Base-by-base conservation (phyloP, 2,329 filamentous ascomycete genomes). In the Fusarium agapanthi region DNA sequence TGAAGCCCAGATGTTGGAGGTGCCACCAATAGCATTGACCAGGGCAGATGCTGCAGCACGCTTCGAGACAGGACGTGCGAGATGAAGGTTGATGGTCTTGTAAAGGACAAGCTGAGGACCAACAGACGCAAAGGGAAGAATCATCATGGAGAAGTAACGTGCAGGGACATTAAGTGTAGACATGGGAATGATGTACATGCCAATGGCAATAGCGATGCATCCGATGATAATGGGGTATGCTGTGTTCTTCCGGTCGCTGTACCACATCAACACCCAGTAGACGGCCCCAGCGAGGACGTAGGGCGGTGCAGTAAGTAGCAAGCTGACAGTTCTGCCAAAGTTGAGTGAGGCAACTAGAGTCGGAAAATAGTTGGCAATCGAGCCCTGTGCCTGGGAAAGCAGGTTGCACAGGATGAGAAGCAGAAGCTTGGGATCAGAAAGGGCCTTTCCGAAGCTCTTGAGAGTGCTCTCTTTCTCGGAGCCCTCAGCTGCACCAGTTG, bases 241-340 rank as follows among this genome's bases (percentile, higher is more conserved):
- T 22, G 74, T 78, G 55, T 83, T 83, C 67, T 80, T 82, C 37
- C 79, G 51, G 77, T 83, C 81, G 4, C 80, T 82, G 57, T 82
- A 81, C 68, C 71, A 82, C 64, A 75, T 78, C 56, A 83, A 71
- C 4, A 65, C 76, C 65, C 78, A 82, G 67, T 81, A 83, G 48
- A 83, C 76, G 7, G 77, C 71, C 7, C 76, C 81, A 2, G 82
- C 82, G 13, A 84, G 78, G 43, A 84, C 77, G 56, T 85, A 86
- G 4, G 85, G 85, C 1, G 85, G 85, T 3, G 82, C 83, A 2
- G 85, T 86, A 18, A 87, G 80, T 6, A 86, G 79, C 20, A 87
- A 74, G 11, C 79, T 85, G 65, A 83, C 77, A 8, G 81, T 85
- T 68, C 75, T 67, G 67, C 71, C 74, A 68, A 78, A 82, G n/a